phyloP scores from a whole-genome alignment of 768 basidiomycete genomes.

The Harrya chromipes region DNA sequence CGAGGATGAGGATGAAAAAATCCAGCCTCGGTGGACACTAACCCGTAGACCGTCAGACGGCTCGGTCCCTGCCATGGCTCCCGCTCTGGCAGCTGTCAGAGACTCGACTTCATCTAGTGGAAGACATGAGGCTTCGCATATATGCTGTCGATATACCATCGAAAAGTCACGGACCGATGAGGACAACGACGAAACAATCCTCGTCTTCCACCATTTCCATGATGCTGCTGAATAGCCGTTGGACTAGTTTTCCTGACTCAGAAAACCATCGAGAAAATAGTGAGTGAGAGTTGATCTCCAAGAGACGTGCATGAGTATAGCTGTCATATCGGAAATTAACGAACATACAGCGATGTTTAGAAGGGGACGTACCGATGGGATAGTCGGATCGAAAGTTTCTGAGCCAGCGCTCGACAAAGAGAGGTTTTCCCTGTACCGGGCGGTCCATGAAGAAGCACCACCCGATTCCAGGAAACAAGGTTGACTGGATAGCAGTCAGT shows the following conservation, averaged over 20 bases:
- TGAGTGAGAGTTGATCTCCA: slow-evolving; percentile 98
- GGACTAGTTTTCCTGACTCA: slow-evolving; percentile 97
- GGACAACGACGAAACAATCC: slow-evolving; percentile 84
- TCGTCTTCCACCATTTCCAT: slow-evolving; percentile 92
- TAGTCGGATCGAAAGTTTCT: slow-evolving; percentile 90
- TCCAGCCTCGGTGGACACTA: slow-evolving; percentile 18
- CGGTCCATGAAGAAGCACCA: slow-evolving; percentile 92
- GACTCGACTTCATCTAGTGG: slow-evolving; percentile 91
- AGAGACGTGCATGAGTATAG: slow-evolving; percentile 80
- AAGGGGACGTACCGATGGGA: slow-evolving; percentile 61
- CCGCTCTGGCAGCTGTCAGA: slow-evolving; percentile 89
- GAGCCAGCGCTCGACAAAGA: slow-evolving; percentile 89
- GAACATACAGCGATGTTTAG: not conserved
- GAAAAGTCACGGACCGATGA: slow-evolving; percentile 63
- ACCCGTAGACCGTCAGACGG: slow-evolving; percentile 93
- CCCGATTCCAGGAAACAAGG: slow-evolving; percentile 92
- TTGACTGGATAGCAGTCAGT: slow-evolving; percentile 54
- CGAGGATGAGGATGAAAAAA: not conserved
- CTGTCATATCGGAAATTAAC: slow-evolving; percentile 37
- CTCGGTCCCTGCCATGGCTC: slow-evolving; percentile 93
- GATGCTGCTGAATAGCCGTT: slow-evolving; percentile 85
- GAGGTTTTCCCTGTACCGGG: slow-evolving; percentile 98
- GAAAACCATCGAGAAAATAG: slow-evolving; percentile 99
- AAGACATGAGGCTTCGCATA: slow-evolving; percentile 4
- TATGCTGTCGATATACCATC: not conserved